These are phyloP conservation scores for Lentinula sp. DNA, from an alignment of 768 basidiomycete species.

Conservation along the genomic window DNA sequence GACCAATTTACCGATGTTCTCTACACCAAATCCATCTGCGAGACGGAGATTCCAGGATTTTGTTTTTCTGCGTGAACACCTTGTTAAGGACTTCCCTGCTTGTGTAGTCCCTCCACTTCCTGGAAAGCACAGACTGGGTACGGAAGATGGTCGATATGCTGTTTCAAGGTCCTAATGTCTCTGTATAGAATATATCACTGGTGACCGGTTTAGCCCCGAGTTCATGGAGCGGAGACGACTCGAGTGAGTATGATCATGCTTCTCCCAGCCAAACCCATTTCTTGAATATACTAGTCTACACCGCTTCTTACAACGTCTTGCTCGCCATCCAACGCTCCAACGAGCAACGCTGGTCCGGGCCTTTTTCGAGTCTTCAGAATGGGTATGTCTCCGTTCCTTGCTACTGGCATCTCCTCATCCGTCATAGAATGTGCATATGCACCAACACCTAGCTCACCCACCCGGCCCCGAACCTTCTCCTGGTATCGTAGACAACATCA, in stretches of 20 bases:
- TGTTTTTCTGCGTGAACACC: constrained; percentile 84
- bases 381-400: constrained; percentile 50
- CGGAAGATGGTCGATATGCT: constrained; percentile 15
- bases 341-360: constrained; percentile 86
- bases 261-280: constrained; percentile 1
- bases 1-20: constrained; percentile 91
- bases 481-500: constrained; percentile 89
- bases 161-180: not conserved
- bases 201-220: constrained; percentile 94
- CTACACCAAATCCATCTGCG: constrained; percentile 62
- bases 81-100: constrained; percentile 90
- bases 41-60: constrained; percentile 96
- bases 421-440: constrained; percentile 88
- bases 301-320: constrained; percentile 84
- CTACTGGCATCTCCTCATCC: constrained; percentile 6
- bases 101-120: constrained; percentile 97
- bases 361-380: constrained; percentile 97
- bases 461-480: constrained; percentile 75
- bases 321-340: constrained; percentile 93
- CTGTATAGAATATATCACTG: constrained; percentile 86
- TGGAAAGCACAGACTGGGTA: constrained; percentile 94
- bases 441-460: constrained; percentile 91
- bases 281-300: constrained; percentile 55
- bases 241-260: constrained; percentile 50
- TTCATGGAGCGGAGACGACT: constrained; percentile 91